Percentiles rank a stretch among this genome's conserved stretches.
phyloP scores from a whole-genome alignment of 495 filamentous ascomycete species.

The Viridothelium virens region DNA sequence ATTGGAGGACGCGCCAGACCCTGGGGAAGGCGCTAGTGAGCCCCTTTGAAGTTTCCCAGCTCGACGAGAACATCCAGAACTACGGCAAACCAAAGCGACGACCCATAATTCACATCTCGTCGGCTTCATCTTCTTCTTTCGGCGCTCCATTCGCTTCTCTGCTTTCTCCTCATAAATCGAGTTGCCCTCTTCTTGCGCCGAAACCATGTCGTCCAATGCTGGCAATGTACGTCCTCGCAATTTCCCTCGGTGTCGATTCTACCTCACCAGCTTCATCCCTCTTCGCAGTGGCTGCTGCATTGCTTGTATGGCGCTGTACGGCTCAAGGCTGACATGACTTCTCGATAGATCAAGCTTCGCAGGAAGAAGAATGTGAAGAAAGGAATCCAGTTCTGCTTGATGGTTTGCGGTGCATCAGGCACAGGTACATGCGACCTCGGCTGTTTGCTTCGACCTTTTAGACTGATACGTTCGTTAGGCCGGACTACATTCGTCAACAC shows the following conservation, averaged over 20 bases:
- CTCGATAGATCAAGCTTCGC: conserved; percentile 65
- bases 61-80: neutral
- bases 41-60: conserved; percentile 11
- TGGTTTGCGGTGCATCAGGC: conserved; percentile 98
- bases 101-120: neutral
- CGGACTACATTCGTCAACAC: conserved; percentile 99
- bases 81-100: neutral
- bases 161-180: neutral
- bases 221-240: conserved; percentile 1
- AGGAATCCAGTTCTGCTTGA: conserved; percentile 99
- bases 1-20: neutral
- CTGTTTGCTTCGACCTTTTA: conserved; percentile 10
- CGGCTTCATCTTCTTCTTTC: neutral
- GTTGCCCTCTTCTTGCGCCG: neutral
- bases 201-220: conserved; percentile 5
- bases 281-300: too few species aligned
- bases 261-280: neutral
- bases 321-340: conserved; percentile 15
- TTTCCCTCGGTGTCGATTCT: conserved; percentile 1
- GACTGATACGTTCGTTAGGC: conserved; percentile 45
- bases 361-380: conserved; percentile 99
- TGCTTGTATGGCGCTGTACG: too few species aligned
- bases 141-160: neutral
- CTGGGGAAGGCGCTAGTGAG: conserved; percentile 9
- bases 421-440: conserved; percentile 60